Percentiles rank a stretch among this genome's conserved stretches.
phyloP scores from a whole-genome alignment of 2,329 filamentous ascomycete genomes.

The Xylaria sp. region DNA sequence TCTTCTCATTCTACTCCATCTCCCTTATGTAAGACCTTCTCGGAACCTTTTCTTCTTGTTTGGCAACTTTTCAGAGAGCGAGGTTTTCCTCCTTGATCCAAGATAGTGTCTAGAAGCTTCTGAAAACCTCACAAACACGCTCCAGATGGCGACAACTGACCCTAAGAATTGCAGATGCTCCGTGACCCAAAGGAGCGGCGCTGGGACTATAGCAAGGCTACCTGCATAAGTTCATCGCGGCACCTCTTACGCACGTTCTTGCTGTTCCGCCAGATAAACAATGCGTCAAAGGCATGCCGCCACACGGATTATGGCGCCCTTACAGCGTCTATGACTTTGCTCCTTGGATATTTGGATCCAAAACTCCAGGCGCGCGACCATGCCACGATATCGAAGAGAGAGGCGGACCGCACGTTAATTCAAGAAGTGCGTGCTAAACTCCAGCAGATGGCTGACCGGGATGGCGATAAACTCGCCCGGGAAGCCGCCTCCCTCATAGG shows the following conservation, averaged over 20 bases:
- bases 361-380: conserved; percentile 41
- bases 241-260: conserved; percentile 61
- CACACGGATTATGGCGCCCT: conserved; percentile 63
- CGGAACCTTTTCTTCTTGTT: too few relatives aligned
- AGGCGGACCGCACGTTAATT: conserved; percentile 52
- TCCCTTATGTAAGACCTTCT: too few relatives aligned
- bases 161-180: too few relatives aligned
- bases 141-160: too few relatives aligned
- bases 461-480: conserved; percentile 54
- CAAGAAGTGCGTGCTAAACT: conserved; percentile 52
- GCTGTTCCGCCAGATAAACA: conserved; percentile 55
- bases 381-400: conserved; percentile 40
- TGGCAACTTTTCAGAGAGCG: too few relatives aligned
- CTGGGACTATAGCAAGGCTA: conserved; percentile 60
- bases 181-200: conserved; percentile 51
- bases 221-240: conserved; percentile 61
- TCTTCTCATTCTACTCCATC: conserved; percentile 62
- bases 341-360: conserved; percentile 60
- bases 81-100: too few relatives aligned
- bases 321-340: conserved; percentile 61
- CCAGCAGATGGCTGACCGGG: conserved; percentile 51
- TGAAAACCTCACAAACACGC: too few relatives aligned
- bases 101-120: too few relatives aligned
- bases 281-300: conserved; percentile 55
- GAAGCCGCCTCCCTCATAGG: conserved; percentile 57